phyloP scores from a whole-genome alignment of 2,329 filamentous ascomycete genomes.

The Hortaea werneckii region DNA sequence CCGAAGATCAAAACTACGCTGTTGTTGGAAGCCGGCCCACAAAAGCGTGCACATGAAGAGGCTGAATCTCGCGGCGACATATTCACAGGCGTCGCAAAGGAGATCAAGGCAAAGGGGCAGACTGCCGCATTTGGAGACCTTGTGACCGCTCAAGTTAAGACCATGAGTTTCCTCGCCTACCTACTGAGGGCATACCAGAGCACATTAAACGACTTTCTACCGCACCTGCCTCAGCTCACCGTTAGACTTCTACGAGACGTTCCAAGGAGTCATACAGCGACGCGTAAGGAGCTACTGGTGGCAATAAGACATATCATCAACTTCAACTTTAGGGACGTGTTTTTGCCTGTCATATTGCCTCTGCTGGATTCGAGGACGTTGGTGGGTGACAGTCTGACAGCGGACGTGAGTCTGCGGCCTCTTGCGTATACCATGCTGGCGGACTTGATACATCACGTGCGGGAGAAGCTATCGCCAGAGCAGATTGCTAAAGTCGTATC shows the following conservation, averaged over 20 bases:
- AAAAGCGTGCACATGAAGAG: slow-evolving; percentile 82
- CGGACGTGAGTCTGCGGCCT: slow-evolving; percentile 92
- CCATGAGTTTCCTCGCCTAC: slow-evolving; percentile 97
- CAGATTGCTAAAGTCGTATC: slow-evolving; percentile 94
- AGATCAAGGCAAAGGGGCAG: slow-evolving; percentile 68
- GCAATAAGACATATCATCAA: slow-evolving; percentile 98
- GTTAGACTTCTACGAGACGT: slow-evolving; percentile 88
- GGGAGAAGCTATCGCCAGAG: slow-evolving; percentile 75
- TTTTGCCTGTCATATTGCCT: slow-evolving; percentile 88
- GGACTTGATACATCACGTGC: slow-evolving; percentile 92
- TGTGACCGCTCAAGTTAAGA: slow-evolving; percentile 96
- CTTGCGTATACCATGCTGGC: slow-evolving; percentile 97
- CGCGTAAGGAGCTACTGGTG: slow-evolving; percentile 88
- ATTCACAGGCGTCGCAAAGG: slow-evolving; percentile 85
- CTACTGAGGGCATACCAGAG: slow-evolving; percentile 78
- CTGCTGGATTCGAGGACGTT: slow-evolving; percentile 86
- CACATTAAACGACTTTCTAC: slow-evolving; percentile 79
- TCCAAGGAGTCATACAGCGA: slow-evolving; percentile 83
- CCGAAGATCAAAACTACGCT: slow-evolving; percentile 88
- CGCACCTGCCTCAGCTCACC: slow-evolving; percentile 75
- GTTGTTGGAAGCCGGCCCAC: slow-evolving; percentile 78
- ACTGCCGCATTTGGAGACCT: slow-evolving; percentile 86
- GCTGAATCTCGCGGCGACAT: slow-evolving; percentile 69
- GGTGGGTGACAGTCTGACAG: slow-evolving; percentile 90
- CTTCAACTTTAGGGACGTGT: slow-evolving; percentile 95